phyloP scores from a whole-genome alignment of 2,329 filamentous ascomycete species.

The Aurifilum marmelostoma region DNA sequence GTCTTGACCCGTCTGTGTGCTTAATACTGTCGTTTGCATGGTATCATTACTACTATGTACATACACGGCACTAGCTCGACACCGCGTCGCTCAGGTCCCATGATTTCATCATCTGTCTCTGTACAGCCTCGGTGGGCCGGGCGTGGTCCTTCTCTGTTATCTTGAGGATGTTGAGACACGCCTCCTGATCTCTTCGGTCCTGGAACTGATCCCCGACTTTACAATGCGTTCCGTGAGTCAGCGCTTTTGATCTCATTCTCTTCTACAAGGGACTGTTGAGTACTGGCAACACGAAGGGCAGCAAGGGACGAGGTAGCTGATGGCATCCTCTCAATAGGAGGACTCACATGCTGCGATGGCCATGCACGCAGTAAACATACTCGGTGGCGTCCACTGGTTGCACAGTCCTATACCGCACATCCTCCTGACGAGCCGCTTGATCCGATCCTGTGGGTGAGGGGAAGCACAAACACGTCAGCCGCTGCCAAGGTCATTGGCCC shows the following conservation, averaged over 20 bases:
- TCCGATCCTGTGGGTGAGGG: slow-evolving; percentile 41
- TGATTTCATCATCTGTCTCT: slow-evolving; percentile 36
- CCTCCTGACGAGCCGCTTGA: slow-evolving; percentile 52
- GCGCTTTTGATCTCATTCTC: slow-evolving; percentile 15
- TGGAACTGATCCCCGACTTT: slow-evolving; percentile 39
- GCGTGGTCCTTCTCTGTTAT: slow-evolving; percentile 39
- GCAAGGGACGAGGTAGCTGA: slow-evolving; percentile 12
- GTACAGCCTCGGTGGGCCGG: slow-evolving; percentile 39
- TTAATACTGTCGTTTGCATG: neutral
- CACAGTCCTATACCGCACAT: slow-evolving; percentile 63
- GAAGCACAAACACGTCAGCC: neutral
- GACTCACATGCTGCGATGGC: slow-evolving; percentile 56
- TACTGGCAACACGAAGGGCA: neutral
- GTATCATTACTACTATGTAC: neutral
- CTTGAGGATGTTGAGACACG: slow-evolving; percentile 37
- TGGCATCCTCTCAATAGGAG: slow-evolving; percentile 11
- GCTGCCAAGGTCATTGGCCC: neutral
- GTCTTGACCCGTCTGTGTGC: neutral
- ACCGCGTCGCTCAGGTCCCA: slow-evolving; percentile 34
- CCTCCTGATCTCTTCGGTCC: slow-evolving; percentile 36
- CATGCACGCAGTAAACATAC: slow-evolving; percentile 60
- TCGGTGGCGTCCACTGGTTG: slow-evolving; percentile 59
- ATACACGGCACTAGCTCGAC: neutral
- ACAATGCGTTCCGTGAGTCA: slow-evolving; percentile 20
- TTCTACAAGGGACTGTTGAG: neutral